A percentile compares a stretch with the other conserved stretches of the same genome.
These are phyloP conservation scores for Colletotrichum plurivorum DNA, from an alignment of 2,329 filamentous ascomycete genomes.

Conservation along the genomic window DNA sequence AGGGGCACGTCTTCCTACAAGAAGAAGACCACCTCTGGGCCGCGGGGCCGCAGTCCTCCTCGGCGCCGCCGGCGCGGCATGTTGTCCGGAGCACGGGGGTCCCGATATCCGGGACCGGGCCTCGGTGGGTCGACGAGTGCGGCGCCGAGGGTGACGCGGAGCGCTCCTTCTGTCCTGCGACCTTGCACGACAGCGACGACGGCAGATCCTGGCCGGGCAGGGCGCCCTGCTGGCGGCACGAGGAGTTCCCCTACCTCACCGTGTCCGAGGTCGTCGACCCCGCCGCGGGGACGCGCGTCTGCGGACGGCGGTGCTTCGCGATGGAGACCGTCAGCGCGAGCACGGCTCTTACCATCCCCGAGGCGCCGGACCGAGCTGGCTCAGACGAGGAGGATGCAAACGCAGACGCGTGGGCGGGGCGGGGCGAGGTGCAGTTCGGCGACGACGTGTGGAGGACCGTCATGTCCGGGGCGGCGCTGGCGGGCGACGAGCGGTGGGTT, in stretches of 20 bases:
- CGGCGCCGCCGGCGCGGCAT: constrained; percentile 58
- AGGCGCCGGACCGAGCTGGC: not conserved
- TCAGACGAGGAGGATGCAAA: not conserved
- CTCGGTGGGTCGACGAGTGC: constrained; percentile 64
- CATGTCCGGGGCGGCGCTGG: constrained; percentile 66
- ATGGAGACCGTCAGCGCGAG: constrained; percentile 62
- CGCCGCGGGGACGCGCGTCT: constrained; percentile 59
- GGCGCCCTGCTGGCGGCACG: constrained; percentile 68
- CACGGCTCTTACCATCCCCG: constrained; percentile 6
- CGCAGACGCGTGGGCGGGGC: not conserved
- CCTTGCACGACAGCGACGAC: not conserved
- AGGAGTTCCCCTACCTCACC: constrained; percentile 66
- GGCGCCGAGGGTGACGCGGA: constrained; percentile 56
- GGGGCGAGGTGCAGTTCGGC: constrained; percentile 56
- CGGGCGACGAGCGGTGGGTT: constrained; percentile 73
- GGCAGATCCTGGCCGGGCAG: constrained; percentile 43
- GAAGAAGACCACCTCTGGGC: constrained; percentile 69
- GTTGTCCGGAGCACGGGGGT: constrained; percentile 66
- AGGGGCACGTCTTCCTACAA: constrained; percentile 65
- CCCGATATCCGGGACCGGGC: constrained; percentile 65
- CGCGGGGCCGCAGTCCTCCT: constrained; percentile 59
- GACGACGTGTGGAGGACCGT: constrained; percentile 63
- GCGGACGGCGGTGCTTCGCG: constrained; percentile 62
- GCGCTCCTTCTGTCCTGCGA: constrained; percentile 56
- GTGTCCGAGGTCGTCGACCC: constrained; percentile 61